Base-by-base conservation (phyloP, 345 rosid genomes). In the Punica granatum region DNA sequence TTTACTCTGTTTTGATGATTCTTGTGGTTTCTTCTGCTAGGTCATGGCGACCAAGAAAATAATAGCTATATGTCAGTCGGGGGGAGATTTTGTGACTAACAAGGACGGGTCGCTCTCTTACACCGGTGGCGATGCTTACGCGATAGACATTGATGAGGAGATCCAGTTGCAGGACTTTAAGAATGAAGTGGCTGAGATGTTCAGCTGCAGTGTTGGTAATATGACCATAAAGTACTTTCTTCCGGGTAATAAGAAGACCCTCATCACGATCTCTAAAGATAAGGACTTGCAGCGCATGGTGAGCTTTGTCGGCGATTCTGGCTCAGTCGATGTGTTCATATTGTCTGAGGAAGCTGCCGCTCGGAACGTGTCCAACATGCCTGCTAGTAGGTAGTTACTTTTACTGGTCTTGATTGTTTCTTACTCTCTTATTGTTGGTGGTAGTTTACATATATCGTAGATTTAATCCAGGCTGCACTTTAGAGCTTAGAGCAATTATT, bases 21-120 rank as follows among this genome's bases (percentile, higher is more conserved):
- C 19, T 21, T 16, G 14, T 37, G 64, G 26, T 30, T 41, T 42
- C 54, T 11, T 59, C 31, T 31, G n/a, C 28, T 37, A 51, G 87
- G 82, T 69, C 67, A 88, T 90, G 98, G 86, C 89, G 69, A 69
- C 82, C 49, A 87, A 84, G 79, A 92, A 88, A 80, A 72, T 92
- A 58, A 90, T 92, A 78, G 98, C 96, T 31, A 92, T 92, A 72
- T 92, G 97, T 75, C 97, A 90, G 68, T 88, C 98, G 0, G 96
- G 97, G 37, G 98, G 97, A 23, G 92, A 87, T 70, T 92, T 92
- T 76, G 83, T 87, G 56, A 69, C 87, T 3, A 68, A 75, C 43
- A 77, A 75, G 75, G 96, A 90, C 44, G 97, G 97, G 16, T 75
- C 87, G 0, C 74, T 92, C 71, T 80, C 88, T 0, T 90, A 87